Conservation (phyloP, 768 basidiomycete genomes). For the Rhizopogon vesiculosus region DNA sequence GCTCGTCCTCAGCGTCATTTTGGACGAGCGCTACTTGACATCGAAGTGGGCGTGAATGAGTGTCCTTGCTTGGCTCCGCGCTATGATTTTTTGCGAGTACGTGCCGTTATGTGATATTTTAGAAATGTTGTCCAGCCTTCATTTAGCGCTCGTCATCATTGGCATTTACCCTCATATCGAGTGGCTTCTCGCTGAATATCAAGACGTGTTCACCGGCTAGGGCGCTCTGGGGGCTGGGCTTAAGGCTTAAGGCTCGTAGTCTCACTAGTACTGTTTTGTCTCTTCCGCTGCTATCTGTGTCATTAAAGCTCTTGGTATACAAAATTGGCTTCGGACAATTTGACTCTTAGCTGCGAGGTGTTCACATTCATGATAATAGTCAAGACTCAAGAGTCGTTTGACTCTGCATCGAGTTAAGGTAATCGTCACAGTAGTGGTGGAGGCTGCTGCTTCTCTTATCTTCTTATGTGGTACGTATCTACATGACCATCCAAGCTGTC, state of each 20-base stretch:
- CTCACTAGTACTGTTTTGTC: slow-evolving; percentile 9
- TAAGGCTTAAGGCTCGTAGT: slow-evolving; percentile 3
- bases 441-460: slow-evolving; percentile 14
- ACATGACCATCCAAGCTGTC: slow-evolving; percentile 16
- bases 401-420: slow-evolving; percentile 11
- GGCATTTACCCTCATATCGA: slow-evolving; percentile 15
- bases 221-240: slow-evolving; percentile 3
- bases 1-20: too few relatives aligned
- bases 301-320: too few relatives aligned
- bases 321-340: too few relatives aligned
- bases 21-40: too few relatives aligned
- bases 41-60: too few relatives aligned
- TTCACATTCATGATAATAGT: slow-evolving; percentile 21
- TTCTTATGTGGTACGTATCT: slow-evolving; percentile 18
- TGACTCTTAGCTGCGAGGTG: background rate
- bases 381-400: slow-evolving; percentile 23
- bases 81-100: too few relatives aligned
- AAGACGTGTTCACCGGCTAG: background rate
- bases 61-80: too few relatives aligned
- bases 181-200: slow-evolving; percentile 5
- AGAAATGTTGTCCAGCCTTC: too few relatives aligned
- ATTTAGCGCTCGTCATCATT: slow-evolving; percentile 7
- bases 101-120: too few relatives aligned
- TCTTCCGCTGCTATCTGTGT: slow-evolving; percentile 17
- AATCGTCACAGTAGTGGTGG: slow-evolving; percentile 9